These are phyloP conservation scores for Acidiella bohemica DNA, from an alignment of 495 filamentous ascomycete genomes.

Conservation along the genomic window DNA sequence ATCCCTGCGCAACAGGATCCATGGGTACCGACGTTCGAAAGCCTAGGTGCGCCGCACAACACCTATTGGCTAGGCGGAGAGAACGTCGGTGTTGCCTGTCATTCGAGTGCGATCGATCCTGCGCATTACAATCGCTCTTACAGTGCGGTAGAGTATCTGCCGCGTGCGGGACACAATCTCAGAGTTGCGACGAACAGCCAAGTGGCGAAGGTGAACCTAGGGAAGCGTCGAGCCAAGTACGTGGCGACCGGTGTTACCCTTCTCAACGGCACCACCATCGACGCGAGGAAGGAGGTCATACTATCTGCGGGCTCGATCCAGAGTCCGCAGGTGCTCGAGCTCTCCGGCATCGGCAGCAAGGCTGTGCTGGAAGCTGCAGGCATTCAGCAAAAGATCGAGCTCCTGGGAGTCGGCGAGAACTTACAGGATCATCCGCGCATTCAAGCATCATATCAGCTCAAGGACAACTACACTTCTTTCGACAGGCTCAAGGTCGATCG, in stretches of 20 bases:
- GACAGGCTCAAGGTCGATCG: constrained; percentile 9
- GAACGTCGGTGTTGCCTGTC: constrained; percentile 4
- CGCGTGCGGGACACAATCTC: constrained; percentile 8
- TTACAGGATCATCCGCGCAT: constrained; percentile 22
- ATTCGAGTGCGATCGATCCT: constrained; percentile 10
- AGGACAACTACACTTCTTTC: constrained; percentile 16
- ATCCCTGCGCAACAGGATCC: constrained; percentile 10
- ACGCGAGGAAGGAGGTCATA: constrained; percentile 26
- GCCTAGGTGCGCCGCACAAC: constrained; percentile 9
- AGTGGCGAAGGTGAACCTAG: constrained; percentile 15
- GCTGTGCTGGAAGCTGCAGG: constrained; percentile 8
- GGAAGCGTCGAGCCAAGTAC: background rate
- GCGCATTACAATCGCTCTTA: constrained; percentile 16
- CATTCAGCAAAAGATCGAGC: constrained; percentile 8
- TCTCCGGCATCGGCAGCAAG: constrained; percentile 18
- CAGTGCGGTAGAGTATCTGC: constrained; percentile 10
- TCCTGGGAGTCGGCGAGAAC: constrained; percentile 21
- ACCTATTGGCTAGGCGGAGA: constrained; percentile 8
- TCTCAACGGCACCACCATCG: constrained; percentile 18
- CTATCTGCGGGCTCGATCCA: constrained; percentile 24
- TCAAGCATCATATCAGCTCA: constrained; percentile 15
- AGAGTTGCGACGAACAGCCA: constrained; percentile 4
- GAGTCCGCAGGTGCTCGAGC: constrained; percentile 22
- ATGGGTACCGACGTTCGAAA: constrained; percentile 12
- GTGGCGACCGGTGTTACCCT: constrained; percentile 14